Conservation (phyloP, 2,329 filamentous ascomycete genomes). For the Microascus cirrosus region DNA sequence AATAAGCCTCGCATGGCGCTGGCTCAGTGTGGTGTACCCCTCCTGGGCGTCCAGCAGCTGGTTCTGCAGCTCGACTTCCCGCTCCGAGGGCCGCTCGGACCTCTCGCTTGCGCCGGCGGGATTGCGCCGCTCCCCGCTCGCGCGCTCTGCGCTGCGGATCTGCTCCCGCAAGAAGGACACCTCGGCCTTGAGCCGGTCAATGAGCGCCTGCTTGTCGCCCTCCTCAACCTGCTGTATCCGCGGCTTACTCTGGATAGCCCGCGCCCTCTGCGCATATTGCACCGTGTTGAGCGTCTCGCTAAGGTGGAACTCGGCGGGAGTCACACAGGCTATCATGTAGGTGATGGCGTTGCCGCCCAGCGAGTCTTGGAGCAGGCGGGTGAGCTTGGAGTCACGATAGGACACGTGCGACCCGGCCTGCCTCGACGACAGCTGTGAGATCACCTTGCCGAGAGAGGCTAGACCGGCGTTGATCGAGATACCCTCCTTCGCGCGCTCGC, state of each 20-base stretch:
- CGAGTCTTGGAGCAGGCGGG: slow-evolving; percentile 88
- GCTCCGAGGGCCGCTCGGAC: slow-evolving; percentile 67
- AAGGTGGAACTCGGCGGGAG: slow-evolving; percentile 89
- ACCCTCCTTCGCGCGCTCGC: slow-evolving; percentile 87
- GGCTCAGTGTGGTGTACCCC: slow-evolving; percentile 83
- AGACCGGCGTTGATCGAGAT: slow-evolving; percentile 97
- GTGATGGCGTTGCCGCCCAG: slow-evolving; percentile 95
- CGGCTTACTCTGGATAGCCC: slow-evolving; percentile 94
- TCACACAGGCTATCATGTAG: slow-evolving; percentile 99
- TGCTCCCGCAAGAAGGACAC: slow-evolving; percentile 90
- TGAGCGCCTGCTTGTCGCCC: slow-evolving; percentile 77
- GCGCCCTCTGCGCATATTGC: slow-evolving; percentile 89
- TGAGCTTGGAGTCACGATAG: slow-evolving; percentile 96
- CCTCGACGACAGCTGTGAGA: slow-evolving; percentile 90
- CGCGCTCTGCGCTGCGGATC: slow-evolving; percentile 70
- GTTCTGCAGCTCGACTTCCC: slow-evolving; percentile 84
- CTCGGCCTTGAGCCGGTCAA: slow-evolving; percentile 87
- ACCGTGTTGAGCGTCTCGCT: slow-evolving; percentile 97
- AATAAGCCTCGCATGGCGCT: slow-evolving; percentile 91
- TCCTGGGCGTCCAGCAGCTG: slow-evolving; percentile 88
- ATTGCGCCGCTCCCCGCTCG: slow-evolving; percentile 42
- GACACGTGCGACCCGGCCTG: slow-evolving; percentile 84
- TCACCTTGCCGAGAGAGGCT: slow-evolving; percentile 92
- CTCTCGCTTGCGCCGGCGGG: slow-evolving; percentile 50
- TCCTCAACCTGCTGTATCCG: slow-evolving; percentile 92